Conservation (phyloP, 305 asterid species). For the Nicotiana rustica region DNA sequence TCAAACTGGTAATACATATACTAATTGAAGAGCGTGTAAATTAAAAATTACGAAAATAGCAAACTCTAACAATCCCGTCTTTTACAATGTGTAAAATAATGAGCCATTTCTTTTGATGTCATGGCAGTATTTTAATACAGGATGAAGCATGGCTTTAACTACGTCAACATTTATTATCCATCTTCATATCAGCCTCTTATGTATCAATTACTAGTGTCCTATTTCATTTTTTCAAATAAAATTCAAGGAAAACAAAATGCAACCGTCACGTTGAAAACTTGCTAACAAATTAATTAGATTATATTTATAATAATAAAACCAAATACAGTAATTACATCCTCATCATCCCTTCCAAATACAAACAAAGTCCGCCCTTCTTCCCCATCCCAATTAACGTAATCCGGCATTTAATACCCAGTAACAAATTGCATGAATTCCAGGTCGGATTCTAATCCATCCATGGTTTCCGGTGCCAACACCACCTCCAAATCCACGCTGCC, state of each 20-base stretch:
- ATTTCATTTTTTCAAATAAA: not conserved
- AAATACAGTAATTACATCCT: not conserved
- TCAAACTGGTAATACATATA: not conserved
- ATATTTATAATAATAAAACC: not conserved
- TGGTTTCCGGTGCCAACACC: slow-evolving; percentile 60
- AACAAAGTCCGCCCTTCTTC: slow-evolving; percentile 27
- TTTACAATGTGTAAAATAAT: not conserved
- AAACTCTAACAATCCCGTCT: not conserved
- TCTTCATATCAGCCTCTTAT: not conserved
- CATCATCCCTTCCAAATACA: not conserved
- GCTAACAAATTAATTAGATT: not conserved
- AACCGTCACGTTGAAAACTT: not conserved
- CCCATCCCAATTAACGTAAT: slow-evolving; percentile 42
- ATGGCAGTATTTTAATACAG: not conserved
- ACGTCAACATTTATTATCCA: not conserved
- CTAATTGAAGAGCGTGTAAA: not conserved
- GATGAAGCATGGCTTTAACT: not conserved
- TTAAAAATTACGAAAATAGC: not conserved
- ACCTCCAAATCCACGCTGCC: slow-evolving; percentile 74
- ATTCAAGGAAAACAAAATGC: not conserved
- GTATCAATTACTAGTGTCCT: not conserved
- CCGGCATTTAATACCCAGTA: slow-evolving; percentile 15
- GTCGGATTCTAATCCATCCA: slow-evolving; percentile 63
- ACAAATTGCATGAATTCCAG: slow-evolving; percentile 68
- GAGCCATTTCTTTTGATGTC: not conserved